Percentiles rank a stretch among this genome's conserved stretches.
Evolutionary conservation across 176 grass and related monocot genomes (phyloP).

Genomic region (Triticum monococcum): DNA sequence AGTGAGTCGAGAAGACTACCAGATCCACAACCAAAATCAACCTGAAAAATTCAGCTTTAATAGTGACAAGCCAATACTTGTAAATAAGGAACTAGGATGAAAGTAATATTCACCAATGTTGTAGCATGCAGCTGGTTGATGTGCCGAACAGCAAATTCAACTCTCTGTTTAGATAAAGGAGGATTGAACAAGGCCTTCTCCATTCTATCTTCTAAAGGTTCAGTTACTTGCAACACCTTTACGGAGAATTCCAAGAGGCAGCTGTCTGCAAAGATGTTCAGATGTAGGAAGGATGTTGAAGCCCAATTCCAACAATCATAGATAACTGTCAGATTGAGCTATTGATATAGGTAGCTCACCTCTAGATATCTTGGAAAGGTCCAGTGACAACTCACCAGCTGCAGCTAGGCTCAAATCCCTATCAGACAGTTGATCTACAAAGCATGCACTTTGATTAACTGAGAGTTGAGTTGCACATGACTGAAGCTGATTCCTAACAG

Average conservation of each 20-base stretch:
- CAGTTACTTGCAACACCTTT: slow-evolving; percentile 72
- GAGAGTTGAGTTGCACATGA: slow-evolving; percentile 75
- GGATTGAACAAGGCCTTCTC: slow-evolving; percentile 81
- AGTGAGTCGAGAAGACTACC: slow-evolving; percentile 90
- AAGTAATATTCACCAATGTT: slow-evolving; percentile 50
- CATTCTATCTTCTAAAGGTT: slow-evolving; percentile 94
- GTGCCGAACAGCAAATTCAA: slow-evolving; percentile 67
- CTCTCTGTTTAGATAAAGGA: slow-evolving; percentile 87
- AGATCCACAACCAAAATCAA: slow-evolving; percentile 97
- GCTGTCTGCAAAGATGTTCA: slow-evolving; percentile 51
- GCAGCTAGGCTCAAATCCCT: slow-evolving; percentile 65
- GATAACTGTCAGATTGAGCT: not conserved
- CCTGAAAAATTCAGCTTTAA: slow-evolving; percentile 42
- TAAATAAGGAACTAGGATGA: slow-evolving; percentile 29
- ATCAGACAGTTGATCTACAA: slow-evolving; percentile 54
- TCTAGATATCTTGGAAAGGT: slow-evolving; percentile 54
- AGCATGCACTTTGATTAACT: slow-evolving; percentile 61
- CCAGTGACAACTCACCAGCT: slow-evolving; percentile 30
- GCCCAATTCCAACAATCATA: not conserved
- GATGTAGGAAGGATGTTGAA: slow-evolving; percentile 5
- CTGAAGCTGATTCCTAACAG: slow-evolving; percentile 66
- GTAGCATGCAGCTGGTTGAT: slow-evolving; percentile 81
- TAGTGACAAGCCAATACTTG: slow-evolving; percentile 9
- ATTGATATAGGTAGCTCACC: slow-evolving; percentile 40
- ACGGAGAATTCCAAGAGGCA: slow-evolving; percentile 69